A percentile compares a stretch with the other conserved stretches of the same genome.
Conservation (phyloP, 768 basidiomycete species). For the Mycena epipterygia region DNA sequence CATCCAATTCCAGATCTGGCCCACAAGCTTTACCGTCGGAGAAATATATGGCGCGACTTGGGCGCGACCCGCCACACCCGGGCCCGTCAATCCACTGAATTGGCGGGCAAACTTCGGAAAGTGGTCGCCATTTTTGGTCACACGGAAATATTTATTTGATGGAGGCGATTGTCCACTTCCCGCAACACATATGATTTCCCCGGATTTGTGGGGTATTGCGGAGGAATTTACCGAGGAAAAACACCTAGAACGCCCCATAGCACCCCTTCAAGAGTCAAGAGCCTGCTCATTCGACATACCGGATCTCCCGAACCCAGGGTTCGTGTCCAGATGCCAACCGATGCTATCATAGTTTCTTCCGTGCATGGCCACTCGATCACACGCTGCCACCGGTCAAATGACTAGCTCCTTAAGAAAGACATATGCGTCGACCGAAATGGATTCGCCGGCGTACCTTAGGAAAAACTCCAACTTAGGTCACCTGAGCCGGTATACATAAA, state of each 20-base stretch:
- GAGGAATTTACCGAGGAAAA: conserved; percentile 7
- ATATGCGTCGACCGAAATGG: background rate
- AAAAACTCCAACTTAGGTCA: conserved; percentile 38
- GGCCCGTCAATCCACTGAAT: background rate
- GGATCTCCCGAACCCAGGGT: too few species aligned
- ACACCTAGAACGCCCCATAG: background rate
- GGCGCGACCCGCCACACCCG: background rate
- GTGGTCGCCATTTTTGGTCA: background rate
- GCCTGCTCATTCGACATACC: too few species aligned
- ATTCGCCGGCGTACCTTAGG: conserved; percentile 38
- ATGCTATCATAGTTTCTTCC: background rate
- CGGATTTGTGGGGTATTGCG: conserved; percentile 22
- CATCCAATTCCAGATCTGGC: background rate
- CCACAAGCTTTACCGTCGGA: conserved; percentile 7
- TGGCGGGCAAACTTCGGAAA: conserved; percentile 27
- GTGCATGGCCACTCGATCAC: background rate
- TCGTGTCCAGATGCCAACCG: too few species aligned
- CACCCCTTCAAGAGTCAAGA: too few species aligned
- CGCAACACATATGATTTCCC: conserved; percentile 13
- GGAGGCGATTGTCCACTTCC: background rate
- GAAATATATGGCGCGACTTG: too few species aligned
- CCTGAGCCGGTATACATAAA: conserved; percentile 47
- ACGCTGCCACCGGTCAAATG: conserved; percentile 10
- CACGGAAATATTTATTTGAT: background rate
- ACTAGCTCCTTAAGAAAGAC: conserved; percentile 3